Percentiles rank a stretch among this genome's conserved stretches.
Evolutionary conservation across 1,284 basidiomycete species (phyloP).

Genomic region (Mycosarcoma maydis): DNA sequence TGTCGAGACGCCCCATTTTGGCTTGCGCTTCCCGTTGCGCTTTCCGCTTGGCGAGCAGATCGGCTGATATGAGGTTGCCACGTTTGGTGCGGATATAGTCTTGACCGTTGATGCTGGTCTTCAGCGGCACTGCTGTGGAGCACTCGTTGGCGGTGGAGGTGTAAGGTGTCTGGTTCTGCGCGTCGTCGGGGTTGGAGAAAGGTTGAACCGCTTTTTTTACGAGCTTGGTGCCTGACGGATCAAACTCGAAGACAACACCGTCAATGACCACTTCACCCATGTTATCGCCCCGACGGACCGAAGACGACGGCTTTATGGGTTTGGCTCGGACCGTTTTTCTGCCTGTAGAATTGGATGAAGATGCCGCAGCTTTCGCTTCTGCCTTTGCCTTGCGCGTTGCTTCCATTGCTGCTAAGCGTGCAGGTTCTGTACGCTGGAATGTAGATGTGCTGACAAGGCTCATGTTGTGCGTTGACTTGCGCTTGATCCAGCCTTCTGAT

Average conservation of each 20-base stretch:
- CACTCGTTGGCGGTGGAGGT: not conserved
- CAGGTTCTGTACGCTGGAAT: conserved; percentile 57
- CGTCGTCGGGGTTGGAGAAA: conserved; percentile 1
- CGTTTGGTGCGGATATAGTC: conserved; percentile 68
- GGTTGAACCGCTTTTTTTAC: conserved; percentile 62
- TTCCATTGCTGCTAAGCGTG: conserved; percentile 54
- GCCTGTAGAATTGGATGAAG: not conserved
- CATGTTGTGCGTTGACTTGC: conserved; percentile 57
- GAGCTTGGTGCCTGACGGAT: conserved; percentile 70
- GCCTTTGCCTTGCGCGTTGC: conserved; percentile 47
- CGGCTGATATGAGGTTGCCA: conserved; percentile 68
- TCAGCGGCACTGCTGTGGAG: conserved; percentile 19
- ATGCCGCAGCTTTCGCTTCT: conserved; percentile 12
- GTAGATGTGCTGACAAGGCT: conserved; percentile 56
- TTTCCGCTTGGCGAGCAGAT: conserved; percentile 57
- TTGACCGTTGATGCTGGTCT: conserved; percentile 67
- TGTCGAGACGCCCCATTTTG: conserved; percentile 49
- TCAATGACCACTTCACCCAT: conserved; percentile 69
- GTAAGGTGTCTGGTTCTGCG: not conserved
- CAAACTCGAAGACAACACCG: conserved; percentile 70
- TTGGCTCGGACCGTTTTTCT: conserved; percentile 3
- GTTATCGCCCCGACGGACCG: conserved; percentile 55
- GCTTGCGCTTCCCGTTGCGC: conserved; percentile 42
- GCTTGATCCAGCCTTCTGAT: conserved; percentile 57
- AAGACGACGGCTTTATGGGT: conserved; percentile 13